Evolutionary conservation across 2,329 filamentous ascomycete species (phyloP).

Genomic region (Hypomyces rosellus): DNA sequence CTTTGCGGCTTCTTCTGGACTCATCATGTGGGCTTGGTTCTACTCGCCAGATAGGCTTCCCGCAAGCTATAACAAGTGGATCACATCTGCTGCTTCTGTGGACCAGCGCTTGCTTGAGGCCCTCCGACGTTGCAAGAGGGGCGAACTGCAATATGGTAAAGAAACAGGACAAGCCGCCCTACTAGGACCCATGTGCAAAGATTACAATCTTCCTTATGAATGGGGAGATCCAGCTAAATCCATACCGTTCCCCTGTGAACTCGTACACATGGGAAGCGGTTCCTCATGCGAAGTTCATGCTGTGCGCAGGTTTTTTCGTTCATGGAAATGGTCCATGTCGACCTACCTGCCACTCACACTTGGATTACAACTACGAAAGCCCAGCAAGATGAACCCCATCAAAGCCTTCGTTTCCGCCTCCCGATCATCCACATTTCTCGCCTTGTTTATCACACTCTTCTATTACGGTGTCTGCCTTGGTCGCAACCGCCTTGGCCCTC

Average conservation of each 20-base stretch:
- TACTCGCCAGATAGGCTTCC: conserved; percentile 68
- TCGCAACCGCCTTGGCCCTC: conserved; percentile 67
- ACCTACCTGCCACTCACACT: conserved; percentile 74
- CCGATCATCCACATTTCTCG: conserved; percentile 72
- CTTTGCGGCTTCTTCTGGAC: conserved; percentile 64
- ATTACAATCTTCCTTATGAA: conserved; percentile 59
- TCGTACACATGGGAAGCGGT: conserved; percentile 76
- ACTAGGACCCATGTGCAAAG: conserved; percentile 64
- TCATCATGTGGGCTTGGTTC: conserved; percentile 89
- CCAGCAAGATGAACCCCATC: conserved; percentile 40
- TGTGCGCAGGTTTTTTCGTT: conserved; percentile 57
- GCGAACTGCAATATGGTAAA: conserved; percentile 63
- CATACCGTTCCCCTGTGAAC: conserved; percentile 71
- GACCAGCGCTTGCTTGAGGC: conserved; percentile 69
- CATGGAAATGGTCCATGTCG: conserved; percentile 67
- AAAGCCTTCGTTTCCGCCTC: conserved; percentile 53
- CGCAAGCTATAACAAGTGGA: conserved; percentile 73
- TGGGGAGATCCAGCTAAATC: conserved; percentile 68
- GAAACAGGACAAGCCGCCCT: conserved; percentile 65
- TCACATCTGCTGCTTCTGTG: conserved; percentile 67
- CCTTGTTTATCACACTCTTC: conserved; percentile 69
- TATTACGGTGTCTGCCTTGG: conserved; percentile 81
- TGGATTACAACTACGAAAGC: conserved; percentile 48
- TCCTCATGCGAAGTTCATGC: conserved; percentile 71
- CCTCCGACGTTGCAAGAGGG: conserved; percentile 58